phyloP scores from a whole-genome alignment of 169 alveolate species.

The Besnoitia besnoiti region DNA sequence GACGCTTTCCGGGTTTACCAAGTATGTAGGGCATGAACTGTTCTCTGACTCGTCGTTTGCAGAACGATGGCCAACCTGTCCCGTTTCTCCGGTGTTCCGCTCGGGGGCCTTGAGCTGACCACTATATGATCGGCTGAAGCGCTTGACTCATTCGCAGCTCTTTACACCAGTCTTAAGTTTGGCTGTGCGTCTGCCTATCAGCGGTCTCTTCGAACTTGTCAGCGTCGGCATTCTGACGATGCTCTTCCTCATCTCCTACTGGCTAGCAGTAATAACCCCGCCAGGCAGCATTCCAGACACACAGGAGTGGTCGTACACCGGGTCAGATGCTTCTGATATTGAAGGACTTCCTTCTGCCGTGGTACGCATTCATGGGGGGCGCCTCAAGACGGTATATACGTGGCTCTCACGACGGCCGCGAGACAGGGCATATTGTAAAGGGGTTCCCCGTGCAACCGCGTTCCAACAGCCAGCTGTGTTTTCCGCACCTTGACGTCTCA shows the following conservation, averaged over 20 bases:
- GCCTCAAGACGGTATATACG: too few species aligned
- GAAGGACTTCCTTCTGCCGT: not conserved
- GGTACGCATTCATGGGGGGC: slow-evolving; percentile 26
- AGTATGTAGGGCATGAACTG: too few species aligned
- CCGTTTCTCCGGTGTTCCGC: too few species aligned
- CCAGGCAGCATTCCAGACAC: slow-evolving; percentile 88
- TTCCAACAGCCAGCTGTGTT: too few species aligned
- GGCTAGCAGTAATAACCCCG: slow-evolving; percentile 79
- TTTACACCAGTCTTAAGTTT: not conserved
- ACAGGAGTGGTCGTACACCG: slow-evolving; percentile 78
- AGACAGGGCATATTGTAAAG: not conserved
- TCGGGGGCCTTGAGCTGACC: too few species aligned
- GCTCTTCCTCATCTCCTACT: slow-evolving; percentile 80
- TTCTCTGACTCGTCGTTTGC: not conserved
- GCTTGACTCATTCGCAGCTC: too few species aligned
- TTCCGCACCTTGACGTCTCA: too few species aligned
- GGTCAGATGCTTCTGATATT: not conserved
- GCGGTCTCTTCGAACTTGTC: slow-evolving; percentile 68
- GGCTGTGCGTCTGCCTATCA: not conserved
- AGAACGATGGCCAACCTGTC: too few species aligned
- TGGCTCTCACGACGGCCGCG: not conserved
- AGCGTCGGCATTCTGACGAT: slow-evolving; percentile 66
- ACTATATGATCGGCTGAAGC: too few species aligned
- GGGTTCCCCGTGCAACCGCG: too few species aligned
- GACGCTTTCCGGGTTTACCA: too few species aligned